Percentiles rank a stretch among this genome's conserved stretches.
phyloP scores from a whole-genome alignment of 352 stramenopile genomes.

The Phytophthora quininea region DNA sequence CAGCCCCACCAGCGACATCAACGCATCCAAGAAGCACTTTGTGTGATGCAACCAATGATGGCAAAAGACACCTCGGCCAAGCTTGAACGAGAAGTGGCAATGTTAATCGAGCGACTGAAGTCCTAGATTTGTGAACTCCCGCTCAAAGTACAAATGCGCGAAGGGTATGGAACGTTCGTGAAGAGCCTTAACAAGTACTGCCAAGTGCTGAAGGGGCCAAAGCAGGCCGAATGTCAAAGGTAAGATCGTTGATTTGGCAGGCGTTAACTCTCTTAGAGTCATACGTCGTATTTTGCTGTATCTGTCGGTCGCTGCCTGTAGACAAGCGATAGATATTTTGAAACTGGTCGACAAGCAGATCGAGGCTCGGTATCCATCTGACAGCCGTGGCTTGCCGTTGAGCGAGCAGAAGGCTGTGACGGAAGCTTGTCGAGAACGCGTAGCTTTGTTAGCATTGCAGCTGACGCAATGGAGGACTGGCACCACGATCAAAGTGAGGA shows the following conservation, averaged over 20 bases:
- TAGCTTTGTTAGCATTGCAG: too few species aligned
- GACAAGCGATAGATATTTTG: neutral
- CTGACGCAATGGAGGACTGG: too few species aligned
- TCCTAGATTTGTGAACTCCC: neutral
- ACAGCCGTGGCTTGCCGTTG: too few species aligned
- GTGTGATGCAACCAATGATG: neutral
- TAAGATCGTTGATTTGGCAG: too few species aligned
- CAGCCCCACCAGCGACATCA: neutral
- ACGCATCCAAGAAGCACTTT: neutral
- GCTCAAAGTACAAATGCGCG: neutral
- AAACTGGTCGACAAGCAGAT: neutral
- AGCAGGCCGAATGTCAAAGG: too few species aligned
- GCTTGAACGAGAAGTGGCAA: neutral
- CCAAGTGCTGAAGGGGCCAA: too few species aligned
- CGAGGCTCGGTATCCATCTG: too few species aligned
- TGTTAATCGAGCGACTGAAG: neutral
- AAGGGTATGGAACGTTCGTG: neutral
- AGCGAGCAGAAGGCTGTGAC: too few species aligned
- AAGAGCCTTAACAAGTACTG: neutral
- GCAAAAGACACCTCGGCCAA: neutral
- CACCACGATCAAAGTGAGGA: neutral
- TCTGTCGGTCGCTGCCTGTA: too few species aligned
- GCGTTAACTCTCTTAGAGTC: too few species aligned
- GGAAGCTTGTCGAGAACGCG: too few species aligned
- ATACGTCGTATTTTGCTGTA: too few species aligned